A percentile compares a stretch with the other conserved stretches of the same genome.
phyloP scores from a whole-genome alignment of 2,329 filamentous ascomycete species.

The Phyllosticta paracitricarpa region DNA sequence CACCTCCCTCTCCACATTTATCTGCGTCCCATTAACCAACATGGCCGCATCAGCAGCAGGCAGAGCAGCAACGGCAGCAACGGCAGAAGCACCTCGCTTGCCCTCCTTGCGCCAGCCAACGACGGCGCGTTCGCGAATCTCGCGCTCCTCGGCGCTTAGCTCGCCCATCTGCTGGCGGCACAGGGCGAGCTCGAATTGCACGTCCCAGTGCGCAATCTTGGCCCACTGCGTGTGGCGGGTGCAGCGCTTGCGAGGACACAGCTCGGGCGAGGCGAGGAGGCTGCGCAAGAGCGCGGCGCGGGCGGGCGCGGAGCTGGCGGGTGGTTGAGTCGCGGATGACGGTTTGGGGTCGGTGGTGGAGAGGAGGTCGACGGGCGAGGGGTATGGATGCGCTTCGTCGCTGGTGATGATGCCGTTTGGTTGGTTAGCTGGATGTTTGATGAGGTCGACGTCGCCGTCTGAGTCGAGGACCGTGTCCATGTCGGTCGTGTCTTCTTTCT shows the following conservation, averaged over 20 bases:
- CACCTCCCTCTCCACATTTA: not conserved
- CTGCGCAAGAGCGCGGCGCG: not conserved
- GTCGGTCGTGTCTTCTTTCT: slow-evolving; percentile 8
- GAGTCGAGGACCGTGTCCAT: not conserved
- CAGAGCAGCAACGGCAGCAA: not conserved
- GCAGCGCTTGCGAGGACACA: slow-evolving; percentile 40
- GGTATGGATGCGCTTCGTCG: not conserved
- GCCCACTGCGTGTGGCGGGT: slow-evolving; percentile 39
- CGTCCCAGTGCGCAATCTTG: slow-evolving; percentile 38
- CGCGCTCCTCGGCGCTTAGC: slow-evolving; percentile 37
- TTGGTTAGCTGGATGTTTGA: not conserved
- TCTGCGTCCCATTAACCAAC: not conserved
- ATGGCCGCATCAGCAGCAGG: not conserved
- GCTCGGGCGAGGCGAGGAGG: not conserved
- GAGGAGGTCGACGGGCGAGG: slow-evolving; percentile 13
- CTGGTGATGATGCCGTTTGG: slow-evolving; percentile 11
- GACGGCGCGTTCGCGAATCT: slow-evolving; percentile 33
- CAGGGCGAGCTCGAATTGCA: slow-evolving; percentile 37
- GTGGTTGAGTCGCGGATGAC: not conserved
- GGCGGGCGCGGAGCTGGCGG: not conserved
- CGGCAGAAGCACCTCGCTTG: not conserved
- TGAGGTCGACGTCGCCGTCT: slow-evolving; percentile 6
- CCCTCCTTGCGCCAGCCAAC: slow-evolving; percentile 28
- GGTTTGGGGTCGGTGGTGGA: slow-evolving; percentile 8
- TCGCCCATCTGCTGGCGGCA: slow-evolving; percentile 36